Percentiles rank a stretch among this genome's conserved stretches.
Conservation (phyloP, 768 basidiomycete genomes). For the Pisolithus marmoratus region DNA sequence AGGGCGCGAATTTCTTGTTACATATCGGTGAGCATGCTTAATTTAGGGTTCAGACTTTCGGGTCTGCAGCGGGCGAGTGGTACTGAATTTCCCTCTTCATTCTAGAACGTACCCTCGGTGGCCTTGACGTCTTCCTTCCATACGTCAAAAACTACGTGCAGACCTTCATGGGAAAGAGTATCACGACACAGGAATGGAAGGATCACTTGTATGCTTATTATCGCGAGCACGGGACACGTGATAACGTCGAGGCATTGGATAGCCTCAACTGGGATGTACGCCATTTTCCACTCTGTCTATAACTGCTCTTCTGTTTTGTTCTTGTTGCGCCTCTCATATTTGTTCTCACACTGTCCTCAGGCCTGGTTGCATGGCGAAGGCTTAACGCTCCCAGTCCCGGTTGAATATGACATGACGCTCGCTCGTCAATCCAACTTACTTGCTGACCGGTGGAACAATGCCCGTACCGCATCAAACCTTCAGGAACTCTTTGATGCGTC, state of each 20-base stretch:
- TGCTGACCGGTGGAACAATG: slow-evolving; percentile 67
- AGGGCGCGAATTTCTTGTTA: slow-evolving; percentile 85
- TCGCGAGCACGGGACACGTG: slow-evolving; percentile 43
- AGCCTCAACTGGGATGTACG: slow-evolving; percentile 75
- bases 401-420: slow-evolving; percentile 71
- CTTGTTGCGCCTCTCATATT: neutral
- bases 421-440: slow-evolving; percentile 66
- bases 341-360: slow-evolving; percentile 26
- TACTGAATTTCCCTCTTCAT: neutral
- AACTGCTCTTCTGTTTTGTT: neutral
- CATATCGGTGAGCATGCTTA: slow-evolving; percentile 54
- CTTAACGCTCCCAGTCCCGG: slow-evolving; percentile 59
- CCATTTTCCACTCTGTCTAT: slow-evolving; percentile 3
- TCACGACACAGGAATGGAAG: slow-evolving; percentile 83
- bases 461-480: slow-evolving; percentile 44
- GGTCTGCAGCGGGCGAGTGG: too few relatives aligned
- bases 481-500: slow-evolving; percentile 49
- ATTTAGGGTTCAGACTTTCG: neutral
- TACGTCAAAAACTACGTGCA: slow-evolving; percentile 80
- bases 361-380: slow-evolving; percentile 85
- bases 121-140: slow-evolving; percentile 67
- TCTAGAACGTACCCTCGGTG: slow-evolving; percentile 68
- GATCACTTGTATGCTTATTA: slow-evolving; percentile 71
- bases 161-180: slow-evolving; percentile 77
- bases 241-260: slow-evolving; percentile 62